phyloP scores from a whole-genome alignment of 2,329 filamentous ascomycete genomes.

The Helicocarpus griseus region DNA sequence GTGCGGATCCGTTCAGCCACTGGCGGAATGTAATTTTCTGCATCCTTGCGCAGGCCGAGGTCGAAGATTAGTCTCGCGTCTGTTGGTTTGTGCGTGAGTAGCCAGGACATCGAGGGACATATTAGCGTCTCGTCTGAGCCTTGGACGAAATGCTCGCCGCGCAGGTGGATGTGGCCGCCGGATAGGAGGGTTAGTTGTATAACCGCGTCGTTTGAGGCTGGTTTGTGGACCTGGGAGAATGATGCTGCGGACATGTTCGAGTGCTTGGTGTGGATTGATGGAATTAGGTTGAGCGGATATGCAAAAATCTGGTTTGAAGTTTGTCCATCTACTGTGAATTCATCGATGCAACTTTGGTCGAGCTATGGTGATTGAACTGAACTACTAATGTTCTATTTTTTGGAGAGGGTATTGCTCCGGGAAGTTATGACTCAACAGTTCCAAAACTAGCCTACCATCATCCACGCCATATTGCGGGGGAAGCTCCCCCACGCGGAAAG shows the following conservation, averaged over 20 bases:
- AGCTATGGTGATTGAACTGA: no score
- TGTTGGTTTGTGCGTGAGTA: slow-evolving; percentile 5
- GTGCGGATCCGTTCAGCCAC: slow-evolving; percentile 11
- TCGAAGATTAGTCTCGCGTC: slow-evolving; percentile 20
- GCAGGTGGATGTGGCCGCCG: slow-evolving; percentile 6
- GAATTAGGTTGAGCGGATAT: neutral
- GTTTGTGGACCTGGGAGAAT: neutral
- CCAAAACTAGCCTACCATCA: no score
- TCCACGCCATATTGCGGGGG: neutral
- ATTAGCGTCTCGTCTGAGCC: neutral
- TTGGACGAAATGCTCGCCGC: slow-evolving; percentile 1
- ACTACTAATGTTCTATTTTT: no score
- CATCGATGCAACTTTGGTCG: no score
- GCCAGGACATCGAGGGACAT: slow-evolving; percentile 7
- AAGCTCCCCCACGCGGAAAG: neutral
- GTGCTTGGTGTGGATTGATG: no score
- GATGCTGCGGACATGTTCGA: neutral
- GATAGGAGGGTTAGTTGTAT: neutral
- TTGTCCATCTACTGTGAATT: no score
- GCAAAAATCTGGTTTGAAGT: no score
- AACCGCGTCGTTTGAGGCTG: neutral
- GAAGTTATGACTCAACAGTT: no score
- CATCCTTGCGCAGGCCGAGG: slow-evolving; percentile 24
- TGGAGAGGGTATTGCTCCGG: no score
- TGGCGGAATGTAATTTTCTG: slow-evolving; percentile 18